Evolutionary conservation across 192 early-diverging fungal species (phyloP).

Genomic region (Backusella circina): DNA sequence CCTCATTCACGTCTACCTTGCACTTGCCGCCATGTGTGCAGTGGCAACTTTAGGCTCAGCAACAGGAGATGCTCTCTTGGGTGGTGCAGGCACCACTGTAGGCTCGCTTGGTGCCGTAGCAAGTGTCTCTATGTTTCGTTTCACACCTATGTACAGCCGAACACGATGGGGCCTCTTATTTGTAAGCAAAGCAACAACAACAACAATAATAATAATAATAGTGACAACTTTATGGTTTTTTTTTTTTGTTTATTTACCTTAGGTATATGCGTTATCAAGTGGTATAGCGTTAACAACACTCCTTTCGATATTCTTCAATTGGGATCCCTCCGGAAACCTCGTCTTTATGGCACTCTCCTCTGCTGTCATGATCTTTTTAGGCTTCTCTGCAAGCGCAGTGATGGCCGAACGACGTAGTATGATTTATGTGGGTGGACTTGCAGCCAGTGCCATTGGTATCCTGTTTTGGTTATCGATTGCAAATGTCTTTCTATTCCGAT

Average conservation of each 20-base stretch:
- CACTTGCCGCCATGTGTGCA: slow-evolving; percentile 21
- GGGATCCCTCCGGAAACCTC: slow-evolving; percentile 18
- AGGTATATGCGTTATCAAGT: slow-evolving; percentile 23
- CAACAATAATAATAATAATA: too few species aligned
- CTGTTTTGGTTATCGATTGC: slow-evolving; percentile 35
- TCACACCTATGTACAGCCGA: background rate
- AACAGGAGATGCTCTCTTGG: background rate
- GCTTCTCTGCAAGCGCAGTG: slow-evolving; percentile 44
- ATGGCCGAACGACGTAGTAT: slow-evolving; percentile 24
- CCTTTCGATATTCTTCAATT: slow-evolving; percentile 2
- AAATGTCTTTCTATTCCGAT: slow-evolving; percentile 40
- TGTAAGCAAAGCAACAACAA: background rate
- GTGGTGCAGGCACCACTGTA: background rate
- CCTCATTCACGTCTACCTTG: slow-evolving; percentile 22
- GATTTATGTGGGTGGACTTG: slow-evolving; percentile 36
- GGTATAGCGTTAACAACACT: slow-evolving; percentile 13
- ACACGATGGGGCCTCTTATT: slow-evolving; percentile 6
- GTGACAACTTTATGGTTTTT: background rate
- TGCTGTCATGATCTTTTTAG: slow-evolving; percentile 45
- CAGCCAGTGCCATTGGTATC: slow-evolving; percentile 27
- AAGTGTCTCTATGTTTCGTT: slow-evolving; percentile 12
- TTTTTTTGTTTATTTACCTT: background rate
- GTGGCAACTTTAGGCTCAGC: slow-evolving; percentile 16
- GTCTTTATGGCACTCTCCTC: slow-evolving; percentile 33
- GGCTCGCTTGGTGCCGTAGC: slow-evolving; percentile 9